Evolutionary conservation across 140 eudicot species (phyloP).

Genomic region (Stevia rebaudiana): DNA sequence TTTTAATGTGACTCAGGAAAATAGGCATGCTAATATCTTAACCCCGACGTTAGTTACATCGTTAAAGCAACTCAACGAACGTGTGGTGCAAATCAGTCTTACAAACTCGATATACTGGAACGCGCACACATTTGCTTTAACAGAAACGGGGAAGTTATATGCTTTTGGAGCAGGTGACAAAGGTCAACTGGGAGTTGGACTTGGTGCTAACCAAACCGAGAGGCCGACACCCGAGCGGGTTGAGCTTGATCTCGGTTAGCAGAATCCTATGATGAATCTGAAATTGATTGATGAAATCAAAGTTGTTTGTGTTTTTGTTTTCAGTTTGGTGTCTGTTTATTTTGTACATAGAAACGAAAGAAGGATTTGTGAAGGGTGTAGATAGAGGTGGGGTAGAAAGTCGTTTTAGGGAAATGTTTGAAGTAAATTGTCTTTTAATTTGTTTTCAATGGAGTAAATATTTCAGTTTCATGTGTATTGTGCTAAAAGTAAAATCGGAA

Average conservation of each 20-base stretch:
- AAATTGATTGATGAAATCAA: not conserved
- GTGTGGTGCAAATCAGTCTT: slow-evolving; percentile 79
- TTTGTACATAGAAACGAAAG: slow-evolving; percentile 50
- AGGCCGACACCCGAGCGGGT: slow-evolving; percentile 61
- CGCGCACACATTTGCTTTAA: slow-evolving; percentile 87
- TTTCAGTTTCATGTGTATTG: slow-evolving; percentile 23
- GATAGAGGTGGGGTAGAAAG: slow-evolving; percentile 31
- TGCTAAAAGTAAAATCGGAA: no score
- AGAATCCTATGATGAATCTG: slow-evolving; percentile 10
- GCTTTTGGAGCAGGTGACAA: slow-evolving; percentile 89
- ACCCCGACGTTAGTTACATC: slow-evolving; percentile 70
- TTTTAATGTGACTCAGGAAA: slow-evolving; percentile 35
- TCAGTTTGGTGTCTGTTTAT: slow-evolving; percentile 28
- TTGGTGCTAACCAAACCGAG: slow-evolving; percentile 53
- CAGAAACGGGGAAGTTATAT: slow-evolving; percentile 63
- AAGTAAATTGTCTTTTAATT: slow-evolving; percentile 25
- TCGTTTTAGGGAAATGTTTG: slow-evolving; percentile 15
- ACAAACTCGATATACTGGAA: slow-evolving; percentile 83
- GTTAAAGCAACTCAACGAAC: slow-evolving; percentile 50
- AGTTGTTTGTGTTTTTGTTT: slow-evolving; percentile 28
- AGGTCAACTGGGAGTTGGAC: slow-evolving; percentile 81
- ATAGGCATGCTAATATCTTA: slow-evolving; percentile 61
- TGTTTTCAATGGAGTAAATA: slow-evolving; percentile 28
- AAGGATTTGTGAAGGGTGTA: slow-evolving; percentile 47
- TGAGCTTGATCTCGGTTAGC: slow-evolving; percentile 64